phyloP scores from a whole-genome alignment of 2,329 filamentous ascomycete genomes.

The Phaeosphaeria sp. region DNA sequence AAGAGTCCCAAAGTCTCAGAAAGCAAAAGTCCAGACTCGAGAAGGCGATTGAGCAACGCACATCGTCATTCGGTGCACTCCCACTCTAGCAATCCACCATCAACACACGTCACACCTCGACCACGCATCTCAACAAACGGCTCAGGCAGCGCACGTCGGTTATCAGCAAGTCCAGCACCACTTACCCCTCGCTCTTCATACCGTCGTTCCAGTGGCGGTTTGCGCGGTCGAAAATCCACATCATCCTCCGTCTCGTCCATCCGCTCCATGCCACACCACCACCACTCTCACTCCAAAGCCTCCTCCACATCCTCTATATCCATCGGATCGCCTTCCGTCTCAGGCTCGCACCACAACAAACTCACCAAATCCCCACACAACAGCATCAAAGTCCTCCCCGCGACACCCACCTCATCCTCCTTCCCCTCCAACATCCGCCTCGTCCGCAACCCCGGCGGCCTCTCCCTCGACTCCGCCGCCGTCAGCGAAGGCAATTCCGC shows the following conservation, averaged over 20 bases:
- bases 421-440: slow-evolving; percentile 90
- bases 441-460: slow-evolving; percentile 63
- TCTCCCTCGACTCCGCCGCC: slow-evolving; percentile 38
- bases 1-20: slow-evolving; percentile 43
- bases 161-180: slow-evolving; percentile 85
- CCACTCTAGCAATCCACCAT: slow-evolving; percentile 47
- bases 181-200: slow-evolving; percentile 88
- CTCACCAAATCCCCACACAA: slow-evolving; percentile 81
- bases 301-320: slow-evolving; percentile 86
- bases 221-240: slow-evolving; percentile 92
- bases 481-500: slow-evolving; percentile 53
- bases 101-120: slow-evolving; percentile 46
- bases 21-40: slow-evolving; percentile 34
- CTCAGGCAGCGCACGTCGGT: slow-evolving; percentile 57
- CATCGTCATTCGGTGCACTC: slow-evolving; percentile 45
- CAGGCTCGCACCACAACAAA: slow-evolving; percentile 57
- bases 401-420: slow-evolving; percentile 73
- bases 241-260: slow-evolving; percentile 94
- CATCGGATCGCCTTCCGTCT: slow-evolving; percentile 56
- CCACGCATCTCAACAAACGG: slow-evolving; percentile 55
- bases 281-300: slow-evolving; percentile 90
- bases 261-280: slow-evolving; percentile 77
- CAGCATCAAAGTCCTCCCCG: slow-evolving; percentile 91
- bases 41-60: slow-evolving; percentile 45
- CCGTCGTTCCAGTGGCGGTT: slow-evolving; percentile 79